These are phyloP conservation scores for Rhododendron ferrugineum DNA, from an alignment of 148 eudicot species.

Conservation along the genomic window DNA sequence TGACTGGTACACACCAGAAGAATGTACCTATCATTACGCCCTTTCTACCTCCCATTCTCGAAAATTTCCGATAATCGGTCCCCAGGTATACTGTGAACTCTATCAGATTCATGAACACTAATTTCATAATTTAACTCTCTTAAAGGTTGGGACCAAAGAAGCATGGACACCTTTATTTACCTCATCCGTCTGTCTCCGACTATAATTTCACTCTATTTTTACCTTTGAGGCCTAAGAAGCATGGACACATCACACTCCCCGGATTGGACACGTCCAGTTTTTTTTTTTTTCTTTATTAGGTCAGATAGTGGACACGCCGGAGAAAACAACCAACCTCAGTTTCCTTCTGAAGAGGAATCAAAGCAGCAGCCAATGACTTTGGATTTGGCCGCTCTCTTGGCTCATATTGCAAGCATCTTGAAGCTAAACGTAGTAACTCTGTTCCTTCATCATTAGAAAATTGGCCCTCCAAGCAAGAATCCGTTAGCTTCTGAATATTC, in stretches of 20 bases:
- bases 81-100: neutral
- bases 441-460: constrained; percentile 81
- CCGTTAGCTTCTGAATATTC: constrained; percentile 77
- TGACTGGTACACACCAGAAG: neutral
- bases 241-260: neutral
- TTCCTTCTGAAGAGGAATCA: constrained; percentile 91
- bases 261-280: neutral
- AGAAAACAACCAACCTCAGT: constrained; percentile 48
- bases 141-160: neutral
- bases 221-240: neutral
- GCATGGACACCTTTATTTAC: neutral
- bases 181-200: neutral
- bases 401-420: constrained; percentile 87
- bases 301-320: neutral
- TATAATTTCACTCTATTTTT: neutral
- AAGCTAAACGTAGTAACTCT: constrained; percentile 77
- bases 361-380: constrained; percentile 65
- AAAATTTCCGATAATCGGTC: neutral
- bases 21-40: neutral
- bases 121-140: neutral
- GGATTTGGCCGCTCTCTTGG: constrained; percentile 92
- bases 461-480: constrained; percentile 96
- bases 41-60: neutral
- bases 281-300: neutral
- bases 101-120: neutral